Conservation (phyloP, 176 grass and related monocot species). For the Musa troglodytarum region DNA sequence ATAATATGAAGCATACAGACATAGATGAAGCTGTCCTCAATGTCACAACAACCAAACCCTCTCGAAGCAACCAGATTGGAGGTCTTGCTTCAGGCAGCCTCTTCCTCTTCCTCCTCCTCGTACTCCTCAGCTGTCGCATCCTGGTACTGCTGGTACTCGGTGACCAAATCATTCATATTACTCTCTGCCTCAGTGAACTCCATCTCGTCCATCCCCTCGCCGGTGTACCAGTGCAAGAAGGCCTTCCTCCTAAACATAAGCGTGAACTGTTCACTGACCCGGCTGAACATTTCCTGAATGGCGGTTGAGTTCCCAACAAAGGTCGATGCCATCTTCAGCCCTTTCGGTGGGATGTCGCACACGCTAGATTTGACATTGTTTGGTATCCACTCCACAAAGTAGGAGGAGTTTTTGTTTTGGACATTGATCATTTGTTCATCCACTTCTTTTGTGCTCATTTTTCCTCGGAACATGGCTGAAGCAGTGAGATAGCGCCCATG, state of each 20-base stretch:
- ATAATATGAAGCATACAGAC: no score
- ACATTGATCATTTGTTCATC: constrained; percentile 17
- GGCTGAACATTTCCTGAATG: constrained; percentile 7
- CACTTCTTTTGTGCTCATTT: constrained; percentile 20
- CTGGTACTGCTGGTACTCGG: constrained; percentile 4
- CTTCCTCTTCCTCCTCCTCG: background rate
- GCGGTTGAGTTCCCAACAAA: background rate
- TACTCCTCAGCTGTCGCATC: background rate
- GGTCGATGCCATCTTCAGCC: background rate
- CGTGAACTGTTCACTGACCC: constrained; percentile 2
- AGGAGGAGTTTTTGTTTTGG: constrained; percentile 17
- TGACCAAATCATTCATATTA: constrained; percentile 2
- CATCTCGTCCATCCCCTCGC: constrained; percentile 5
- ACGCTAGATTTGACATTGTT: constrained; percentile 19
- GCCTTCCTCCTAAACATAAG: constrained; percentile 12
- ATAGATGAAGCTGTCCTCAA: no score
- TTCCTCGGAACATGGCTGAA: constrained; percentile 15
- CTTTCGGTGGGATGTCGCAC: constrained; percentile 4
- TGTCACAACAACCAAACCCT: no score
- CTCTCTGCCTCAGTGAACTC: constrained; percentile 8
- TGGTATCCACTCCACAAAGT: constrained; percentile 17
- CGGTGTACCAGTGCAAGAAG: constrained; percentile 8
- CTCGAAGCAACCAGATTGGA: background rate
- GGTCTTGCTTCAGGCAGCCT: background rate
- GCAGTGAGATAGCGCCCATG: constrained; percentile 15